phyloP scores from a whole-genome alignment of 257 asterid species.

The Leptodermis oblonga region DNA sequence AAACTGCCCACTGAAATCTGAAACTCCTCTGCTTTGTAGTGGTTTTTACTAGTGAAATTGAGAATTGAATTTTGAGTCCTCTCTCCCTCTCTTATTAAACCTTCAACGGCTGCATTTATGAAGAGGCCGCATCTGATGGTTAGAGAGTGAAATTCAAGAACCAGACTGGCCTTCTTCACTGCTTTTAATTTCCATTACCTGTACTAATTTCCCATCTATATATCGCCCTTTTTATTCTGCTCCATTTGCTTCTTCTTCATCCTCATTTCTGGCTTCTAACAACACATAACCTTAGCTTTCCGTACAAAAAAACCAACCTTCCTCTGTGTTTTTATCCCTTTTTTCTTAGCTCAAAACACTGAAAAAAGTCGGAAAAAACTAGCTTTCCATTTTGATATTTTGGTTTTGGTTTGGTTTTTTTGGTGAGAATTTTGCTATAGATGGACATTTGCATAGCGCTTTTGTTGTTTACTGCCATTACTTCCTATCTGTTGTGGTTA shows the following conservation, averaged over 20 bases:
- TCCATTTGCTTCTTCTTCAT: constrained; percentile 20
- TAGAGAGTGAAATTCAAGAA: constrained; percentile 48
- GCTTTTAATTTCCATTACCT: constrained; percentile 25
- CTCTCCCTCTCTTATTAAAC: constrained; percentile 6
- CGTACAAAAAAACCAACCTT: background rate
- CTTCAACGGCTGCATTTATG: constrained; percentile 55
- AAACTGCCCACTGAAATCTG: constrained; percentile 24
- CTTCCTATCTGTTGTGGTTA: constrained; percentile 82
- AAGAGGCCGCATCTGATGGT: constrained; percentile 43
- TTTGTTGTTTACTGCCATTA: constrained; percentile 53
- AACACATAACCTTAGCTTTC: background rate
- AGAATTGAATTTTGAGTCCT: background rate
- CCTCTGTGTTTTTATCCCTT: too few relatives aligned
- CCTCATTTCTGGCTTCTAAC: background rate
- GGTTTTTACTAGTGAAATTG: background rate
- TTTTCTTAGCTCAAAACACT: too few relatives aligned
- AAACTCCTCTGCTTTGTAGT: constrained; percentile 11
- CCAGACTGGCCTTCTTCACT: constrained; percentile 66
- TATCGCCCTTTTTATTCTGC: constrained; percentile 24
- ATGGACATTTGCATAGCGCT: constrained; percentile 67
- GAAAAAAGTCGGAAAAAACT: too few relatives aligned
- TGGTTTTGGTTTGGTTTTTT: constrained; percentile 2
- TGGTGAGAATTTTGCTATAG: constrained; percentile 1
- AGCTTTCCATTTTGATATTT: background rate
- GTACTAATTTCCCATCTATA: constrained; percentile 47